Percentiles rank a stretch among this genome's conserved stretches.
Evolutionary conservation across 2,329 filamentous ascomycete genomes (phyloP).

Genomic region (Corniculantispora saksenae): DNA sequence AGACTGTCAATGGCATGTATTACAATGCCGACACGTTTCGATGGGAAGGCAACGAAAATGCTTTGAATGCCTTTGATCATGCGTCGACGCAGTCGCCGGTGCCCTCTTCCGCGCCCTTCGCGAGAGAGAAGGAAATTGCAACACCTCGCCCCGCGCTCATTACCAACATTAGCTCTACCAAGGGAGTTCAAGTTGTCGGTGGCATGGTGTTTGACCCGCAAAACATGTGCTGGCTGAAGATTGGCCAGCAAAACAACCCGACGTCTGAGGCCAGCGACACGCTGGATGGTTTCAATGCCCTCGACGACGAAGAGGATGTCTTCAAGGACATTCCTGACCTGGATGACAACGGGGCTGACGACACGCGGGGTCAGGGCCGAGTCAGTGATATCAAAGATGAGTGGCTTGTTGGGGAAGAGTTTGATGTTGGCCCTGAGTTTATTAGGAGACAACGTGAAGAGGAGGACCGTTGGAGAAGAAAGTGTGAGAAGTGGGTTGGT

Average conservation of each 20-base stretch:
- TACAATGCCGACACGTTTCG: slow-evolving; percentile 85
- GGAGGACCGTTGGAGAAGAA: slow-evolving; percentile 86
- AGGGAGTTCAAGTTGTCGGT: slow-evolving; percentile 91
- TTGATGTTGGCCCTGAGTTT: slow-evolving; percentile 95
- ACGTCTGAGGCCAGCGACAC: slow-evolving; percentile 55
- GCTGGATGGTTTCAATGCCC: slow-evolving; percentile 65
- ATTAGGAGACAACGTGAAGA: slow-evolving; percentile 86
- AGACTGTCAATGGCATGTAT: slow-evolving; percentile 91
- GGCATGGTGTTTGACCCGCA: slow-evolving; percentile 98
- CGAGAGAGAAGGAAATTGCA: slow-evolving; percentile 57
- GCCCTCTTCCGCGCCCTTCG: slow-evolving; percentile 39
- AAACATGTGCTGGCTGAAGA: slow-evolving; percentile 96
- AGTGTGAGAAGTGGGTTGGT: slow-evolving; percentile 82
- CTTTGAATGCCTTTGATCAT: slow-evolving; percentile 74
- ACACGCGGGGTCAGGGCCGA: slow-evolving; percentile 50
- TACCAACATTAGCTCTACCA: slow-evolving; percentile 80
- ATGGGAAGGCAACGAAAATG: slow-evolving; percentile 97
- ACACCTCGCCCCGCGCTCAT: slow-evolving; percentile 79
- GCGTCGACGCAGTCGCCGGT: slow-evolving; percentile 51
- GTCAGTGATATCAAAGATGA: slow-evolving; percentile 69
- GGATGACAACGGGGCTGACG: slow-evolving; percentile 64
- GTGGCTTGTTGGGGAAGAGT: slow-evolving; percentile 91
- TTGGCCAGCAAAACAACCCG: slow-evolving; percentile 52
- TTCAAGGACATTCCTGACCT: slow-evolving; percentile 95
- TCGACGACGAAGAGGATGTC: slow-evolving; percentile 79